Evolutionary conservation across 1,284 basidiomycete genomes (phyloP), one percentile per base, ranked within the genome.

Genomic region (Ganoderma boninense): DNA sequence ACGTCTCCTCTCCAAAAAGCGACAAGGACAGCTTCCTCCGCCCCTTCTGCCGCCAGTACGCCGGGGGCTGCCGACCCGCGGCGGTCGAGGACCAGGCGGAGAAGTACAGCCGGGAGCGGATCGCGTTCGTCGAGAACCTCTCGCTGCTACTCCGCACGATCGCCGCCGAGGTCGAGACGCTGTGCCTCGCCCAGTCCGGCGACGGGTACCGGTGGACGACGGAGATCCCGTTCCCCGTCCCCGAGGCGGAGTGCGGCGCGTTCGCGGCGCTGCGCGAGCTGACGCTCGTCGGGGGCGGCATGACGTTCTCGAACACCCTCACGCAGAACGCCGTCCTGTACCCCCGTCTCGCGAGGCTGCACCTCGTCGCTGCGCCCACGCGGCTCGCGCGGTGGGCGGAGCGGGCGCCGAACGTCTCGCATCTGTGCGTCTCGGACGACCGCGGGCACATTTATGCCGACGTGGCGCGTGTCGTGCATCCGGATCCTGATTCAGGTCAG

Each of bases 231-330:
- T 49, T 66, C 35, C n/a, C 23, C n/a, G 35, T 23, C 44, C 60
- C 60, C 35, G 59, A 40, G 65, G 60, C 60, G 38, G 40, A 62
- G 26, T 66, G 59, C 35, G 54, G 23, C 7, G 65, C 18, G 35
- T 68, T 68, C 44, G 20, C 67, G 14, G 44, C 43, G 56, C 35
- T 68, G 43, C 67, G 63, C 44, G 67, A 68, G 23, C 63, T 68
- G 35, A 64, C 67, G 6, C 11, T 66, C 35, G 59, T 66, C 32
- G 65, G 65, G 23, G 14, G 40, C 40, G 60, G 60, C 23, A 62
- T 62, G 60, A 62, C 60, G 40, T 62, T 62, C 23, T 40, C 65
- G 14, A 60, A 66, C 38, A 35, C 65, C 10, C 46, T 13, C 46
- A 46, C 59, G 16, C 52, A 35, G 35, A 44, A 8, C 29, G 23